A percentile compares a stretch with the other conserved stretches of the same genome.
These are phyloP conservation scores for Phialophora expanda DNA, from an alignment of 2,329 filamentous ascomycete genomes.

Conservation along the genomic window DNA sequence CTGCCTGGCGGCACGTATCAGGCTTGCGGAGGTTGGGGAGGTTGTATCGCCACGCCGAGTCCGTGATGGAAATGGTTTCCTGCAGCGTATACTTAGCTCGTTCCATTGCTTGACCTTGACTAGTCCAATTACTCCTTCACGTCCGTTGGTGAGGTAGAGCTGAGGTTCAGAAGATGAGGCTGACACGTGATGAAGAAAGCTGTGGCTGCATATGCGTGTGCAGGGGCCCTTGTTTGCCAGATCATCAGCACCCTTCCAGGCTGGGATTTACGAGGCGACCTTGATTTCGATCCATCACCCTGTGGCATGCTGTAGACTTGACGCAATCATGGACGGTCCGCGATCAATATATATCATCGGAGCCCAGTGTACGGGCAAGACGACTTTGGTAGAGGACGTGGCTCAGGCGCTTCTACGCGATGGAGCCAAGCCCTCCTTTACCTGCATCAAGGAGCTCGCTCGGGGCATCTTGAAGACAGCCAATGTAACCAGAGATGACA, in stretches of 20 bases:
- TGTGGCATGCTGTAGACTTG: no score
- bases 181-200: slow-evolving; percentile 12
- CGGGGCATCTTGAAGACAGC: slow-evolving; percentile 8
- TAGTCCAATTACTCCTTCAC: not conserved
- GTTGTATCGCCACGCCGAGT: slow-evolving; percentile 9
- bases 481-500: slow-evolving; percentile 12
- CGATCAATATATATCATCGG: slow-evolving; percentile 17
- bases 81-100: slow-evolving; percentile 7
- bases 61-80: slow-evolving; percentile 5
- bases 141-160: not conserved
- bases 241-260: slow-evolving; percentile 11
- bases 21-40: not conserved
- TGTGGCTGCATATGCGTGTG: slow-evolving; percentile 15
- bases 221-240: slow-evolving; percentile 14
- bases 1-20: slow-evolving; percentile 7
- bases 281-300: no score
- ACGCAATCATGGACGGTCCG: not conserved
- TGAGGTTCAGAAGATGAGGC: slow-evolving; percentile 5
- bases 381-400: slow-evolving; percentile 9
- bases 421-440: not conserved
- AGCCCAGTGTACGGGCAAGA: slow-evolving; percentile 16
- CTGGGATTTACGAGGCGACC: not conserved
- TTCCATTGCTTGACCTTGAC: slow-evolving; percentile 1
- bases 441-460: slow-evolving; percentile 12
- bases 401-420: not conserved